Evolutionary conservation across 805 yeast genomes (phyloP), one percentile per base, ranked within the genome.

Genomic region (Teunomyces barrocoloradensis): DNA sequence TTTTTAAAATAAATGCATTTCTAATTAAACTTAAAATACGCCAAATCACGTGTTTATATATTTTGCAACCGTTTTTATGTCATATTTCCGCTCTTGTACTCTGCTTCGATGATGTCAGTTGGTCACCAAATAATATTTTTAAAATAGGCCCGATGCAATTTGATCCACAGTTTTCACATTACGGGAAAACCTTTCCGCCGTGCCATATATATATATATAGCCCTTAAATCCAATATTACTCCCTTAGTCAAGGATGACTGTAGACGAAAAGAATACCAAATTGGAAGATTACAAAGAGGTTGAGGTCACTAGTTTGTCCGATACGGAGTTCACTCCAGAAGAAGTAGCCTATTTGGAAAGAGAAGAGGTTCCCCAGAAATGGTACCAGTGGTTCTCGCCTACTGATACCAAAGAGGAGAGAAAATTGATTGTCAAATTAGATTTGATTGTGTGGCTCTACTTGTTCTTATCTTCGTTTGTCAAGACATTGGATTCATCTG

Each of bases 351-450:
- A 42, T 21, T 37, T 54, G 29, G 29, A 44, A 5, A 37, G 48
- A 9, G 34, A 25, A 18, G 52, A 46, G 5, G 21, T 45, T 3
- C 52, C 50, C 50, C 65, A 37, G 53, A 57, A 53, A 46, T 61
- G 64, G 65, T 61, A 61, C 56, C 56, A 57, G 38, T 62, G 66
- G 66, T 62, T 61, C 38, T 61, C 62, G 20, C 57, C 53, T 21
- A 54, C 54, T 25, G 64, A 61, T 50, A 54, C 64, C 23, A 58
- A 55, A 6, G 64, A 57, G 5, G 66, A 61, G 50, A 56, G 53
- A n/a, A 49, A 48, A 37, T 52, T 61, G 41, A 58, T 61, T 48
- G 51, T 57, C 48, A 61, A 61, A 37, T 51, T 61, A 27, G 63
- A 61, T 46, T 48, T 59, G 30, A 50, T 61, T 43, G 50, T 61